Evolutionary conservation across 495 filamentous ascomycete genomes (phyloP).

Genomic region (Arthonia radiata): DNA sequence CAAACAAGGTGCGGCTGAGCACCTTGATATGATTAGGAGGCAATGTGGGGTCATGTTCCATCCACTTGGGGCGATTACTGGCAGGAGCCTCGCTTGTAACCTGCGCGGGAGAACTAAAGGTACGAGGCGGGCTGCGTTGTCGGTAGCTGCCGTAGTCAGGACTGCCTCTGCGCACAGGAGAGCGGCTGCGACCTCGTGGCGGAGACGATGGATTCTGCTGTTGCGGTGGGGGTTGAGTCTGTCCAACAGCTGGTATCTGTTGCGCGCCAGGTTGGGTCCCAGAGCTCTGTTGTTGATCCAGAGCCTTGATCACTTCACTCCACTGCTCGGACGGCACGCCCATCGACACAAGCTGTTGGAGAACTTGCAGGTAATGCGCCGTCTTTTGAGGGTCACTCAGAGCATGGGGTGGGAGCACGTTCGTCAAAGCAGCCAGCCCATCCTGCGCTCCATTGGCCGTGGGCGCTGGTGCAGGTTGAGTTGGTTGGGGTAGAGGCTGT

Average conservation of each 20-base stretch:
- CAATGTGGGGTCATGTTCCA: slow-evolving; percentile 55
- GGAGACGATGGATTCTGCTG: neutral
- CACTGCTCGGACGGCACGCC: slow-evolving; percentile 38
- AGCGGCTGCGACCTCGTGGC: slow-evolving; percentile 12
- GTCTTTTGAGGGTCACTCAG: no score
- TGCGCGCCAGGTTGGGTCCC: no score
- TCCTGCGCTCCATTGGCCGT: no score
- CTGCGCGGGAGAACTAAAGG: slow-evolving; percentile 30
- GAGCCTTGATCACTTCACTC: slow-evolving; percentile 21
- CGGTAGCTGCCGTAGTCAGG: slow-evolving; percentile 33
- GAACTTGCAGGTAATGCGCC: slow-evolving; percentile 15
- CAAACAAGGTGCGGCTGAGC: slow-evolving; percentile 81
- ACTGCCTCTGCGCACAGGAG: slow-evolving; percentile 10
- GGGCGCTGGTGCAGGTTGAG: no score
- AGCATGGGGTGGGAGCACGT: no score
- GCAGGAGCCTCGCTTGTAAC: slow-evolving; percentile 16
- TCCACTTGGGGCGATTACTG: slow-evolving; percentile 36
- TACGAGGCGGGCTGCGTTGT: slow-evolving; percentile 47
- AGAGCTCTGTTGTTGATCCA: slow-evolving; percentile 7
- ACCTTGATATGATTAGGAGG: slow-evolving; percentile 66
- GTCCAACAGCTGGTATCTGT: no score
- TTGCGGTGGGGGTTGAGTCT: slow-evolving; percentile 1
- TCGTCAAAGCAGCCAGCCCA: no score
- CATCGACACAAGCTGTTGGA: slow-evolving; percentile 35
- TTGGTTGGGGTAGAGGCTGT: no score